Percentiles rank a stretch among this genome's conserved stretches.
phyloP scores from a whole-genome alignment of 2,329 filamentous ascomycete genomes.

The Fusarium anthophilum region DNA sequence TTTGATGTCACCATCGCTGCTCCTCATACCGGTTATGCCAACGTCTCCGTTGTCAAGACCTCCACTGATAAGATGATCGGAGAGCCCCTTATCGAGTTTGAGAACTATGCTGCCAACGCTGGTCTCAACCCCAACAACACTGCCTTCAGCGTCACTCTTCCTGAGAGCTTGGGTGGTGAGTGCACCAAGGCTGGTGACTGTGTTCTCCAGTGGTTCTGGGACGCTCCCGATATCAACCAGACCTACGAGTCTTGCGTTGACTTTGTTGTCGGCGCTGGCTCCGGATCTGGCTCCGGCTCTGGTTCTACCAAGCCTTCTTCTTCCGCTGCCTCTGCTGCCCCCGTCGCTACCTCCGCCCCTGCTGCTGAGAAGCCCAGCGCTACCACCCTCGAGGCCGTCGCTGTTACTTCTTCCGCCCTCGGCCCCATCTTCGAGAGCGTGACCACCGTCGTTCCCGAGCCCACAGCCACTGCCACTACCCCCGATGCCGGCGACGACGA shows the following conservation, averaged over 20 bases:
- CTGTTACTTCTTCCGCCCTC: neutral
- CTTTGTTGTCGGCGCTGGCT: slow-evolving; percentile 50
- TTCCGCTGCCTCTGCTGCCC: slow-evolving; percentile 8
- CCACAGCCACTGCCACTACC: slow-evolving; percentile 9
- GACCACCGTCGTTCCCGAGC: neutral
- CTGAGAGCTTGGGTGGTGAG: slow-evolving; percentile 53
- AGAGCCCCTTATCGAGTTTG: slow-evolving; percentile 62
- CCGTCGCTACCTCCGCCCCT: slow-evolving; percentile 4
- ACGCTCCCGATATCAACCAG: slow-evolving; percentile 63
- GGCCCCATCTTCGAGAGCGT: neutral
- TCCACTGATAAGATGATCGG: slow-evolving; percentile 62
- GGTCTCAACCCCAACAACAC: slow-evolving; percentile 54
- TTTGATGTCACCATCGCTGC: slow-evolving; percentile 55
- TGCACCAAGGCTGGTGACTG: slow-evolving; percentile 60
- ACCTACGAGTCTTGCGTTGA: slow-evolving; percentile 72
- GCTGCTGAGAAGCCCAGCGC: slow-evolving; percentile 7
- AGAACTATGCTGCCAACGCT: slow-evolving; percentile 61
- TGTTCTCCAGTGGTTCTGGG: slow-evolving; percentile 71
- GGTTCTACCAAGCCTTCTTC: slow-evolving; percentile 20
- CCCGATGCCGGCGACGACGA: slow-evolving; percentile 6
- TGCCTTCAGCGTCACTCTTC: slow-evolving; percentile 65
- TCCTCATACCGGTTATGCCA: slow-evolving; percentile 58
- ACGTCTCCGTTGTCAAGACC: slow-evolving; percentile 67
- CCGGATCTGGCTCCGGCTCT: neutral
- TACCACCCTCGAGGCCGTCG: slow-evolving; percentile 20